phyloP scores from a whole-genome alignment of 1,284 basidiomycete genomes.

The Trametes versicolor region DNA sequence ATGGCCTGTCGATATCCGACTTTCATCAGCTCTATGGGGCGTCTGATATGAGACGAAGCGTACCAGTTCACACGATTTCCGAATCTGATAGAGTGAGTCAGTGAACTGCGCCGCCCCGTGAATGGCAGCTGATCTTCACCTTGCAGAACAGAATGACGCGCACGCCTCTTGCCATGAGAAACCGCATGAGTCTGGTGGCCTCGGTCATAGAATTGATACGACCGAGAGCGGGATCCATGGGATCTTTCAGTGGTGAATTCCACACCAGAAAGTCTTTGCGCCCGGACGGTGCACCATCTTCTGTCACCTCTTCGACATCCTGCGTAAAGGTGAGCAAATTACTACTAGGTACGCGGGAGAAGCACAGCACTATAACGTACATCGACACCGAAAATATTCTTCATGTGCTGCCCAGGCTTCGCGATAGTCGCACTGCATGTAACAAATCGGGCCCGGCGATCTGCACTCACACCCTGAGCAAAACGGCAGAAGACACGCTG shows the following conservation, averaged over 20 bases:
- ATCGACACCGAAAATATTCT: constrained; percentile 75
- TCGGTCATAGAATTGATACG: constrained; percentile 74
- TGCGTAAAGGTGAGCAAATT: constrained; percentile 32
- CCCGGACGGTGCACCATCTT: constrained; percentile 89
- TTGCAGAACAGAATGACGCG: constrained; percentile 91
- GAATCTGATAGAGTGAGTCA: constrained; percentile 55
- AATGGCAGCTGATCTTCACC: constrained; percentile 49
- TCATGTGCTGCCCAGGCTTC: constrained; percentile 84
- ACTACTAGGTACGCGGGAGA: neutral
- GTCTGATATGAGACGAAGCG: constrained; percentile 32
- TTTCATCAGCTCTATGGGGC: neutral
- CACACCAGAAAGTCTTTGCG: constrained; percentile 83
- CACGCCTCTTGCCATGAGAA: constrained; percentile 84
- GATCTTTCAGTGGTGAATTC: constrained; percentile 77
- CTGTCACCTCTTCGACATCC: constrained; percentile 75
- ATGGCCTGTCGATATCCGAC: constrained; percentile 62
- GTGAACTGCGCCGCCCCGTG: neutral
- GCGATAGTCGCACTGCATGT: constrained; percentile 92
- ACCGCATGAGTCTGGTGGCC: constrained; percentile 80
- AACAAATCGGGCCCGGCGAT: constrained; percentile 72
- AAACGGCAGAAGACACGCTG: neutral
- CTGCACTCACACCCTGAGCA: constrained; percentile 48
- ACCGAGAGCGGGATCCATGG: constrained; percentile 64
- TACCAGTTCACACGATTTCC: constrained; percentile 86
- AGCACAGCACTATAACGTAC: constrained; percentile 35